phyloP scores from a whole-genome alignment of 2,329 filamentous ascomycete species.

The Leptographium procerum region DNA sequence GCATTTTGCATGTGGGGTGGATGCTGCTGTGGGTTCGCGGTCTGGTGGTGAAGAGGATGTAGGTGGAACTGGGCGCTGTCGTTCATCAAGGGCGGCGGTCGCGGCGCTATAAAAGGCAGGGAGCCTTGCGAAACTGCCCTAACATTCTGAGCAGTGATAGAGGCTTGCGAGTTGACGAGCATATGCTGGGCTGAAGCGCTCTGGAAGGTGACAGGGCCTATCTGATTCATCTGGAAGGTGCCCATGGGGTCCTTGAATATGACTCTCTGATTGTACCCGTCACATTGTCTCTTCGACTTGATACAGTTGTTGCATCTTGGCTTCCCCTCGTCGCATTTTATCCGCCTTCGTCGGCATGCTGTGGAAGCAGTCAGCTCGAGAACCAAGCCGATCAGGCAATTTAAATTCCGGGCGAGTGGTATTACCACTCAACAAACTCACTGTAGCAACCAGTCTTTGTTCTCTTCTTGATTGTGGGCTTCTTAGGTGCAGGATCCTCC shows the following conservation, averaged over 20 bases:
- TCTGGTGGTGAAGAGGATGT: background rate
- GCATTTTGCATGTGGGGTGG: background rate
- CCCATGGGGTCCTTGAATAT: constrained; percentile 66
- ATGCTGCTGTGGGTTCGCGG: background rate
- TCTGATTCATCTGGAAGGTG: constrained; percentile 39
- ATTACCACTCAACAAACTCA: background rate
- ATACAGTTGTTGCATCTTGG: constrained; percentile 75
- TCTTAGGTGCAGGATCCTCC: background rate
- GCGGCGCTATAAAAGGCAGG: background rate
- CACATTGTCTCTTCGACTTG: constrained; percentile 74
- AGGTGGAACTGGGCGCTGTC: background rate
- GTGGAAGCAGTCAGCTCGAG: constrained; percentile 11
- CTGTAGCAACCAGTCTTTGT: constrained; percentile 2
- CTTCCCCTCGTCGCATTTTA: constrained; percentile 90
- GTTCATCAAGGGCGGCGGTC: background rate
- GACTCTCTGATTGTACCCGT: constrained; percentile 73
- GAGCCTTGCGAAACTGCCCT: background rate
- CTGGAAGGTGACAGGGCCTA: constrained; percentile 32
- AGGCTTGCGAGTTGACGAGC: constrained; percentile 29
- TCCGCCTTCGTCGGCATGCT: constrained; percentile 88
- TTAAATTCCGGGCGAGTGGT: too few relatives aligned
- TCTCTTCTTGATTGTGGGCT: background rate
- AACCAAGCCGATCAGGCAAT: background rate
- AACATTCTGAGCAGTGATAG: constrained; percentile 2
- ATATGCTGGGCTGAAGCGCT: constrained; percentile 30